These are phyloP conservation scores for Pugionium cornutum DNA, from an alignment of 345 rosid genomes.

Conservation along the genomic window DNA sequence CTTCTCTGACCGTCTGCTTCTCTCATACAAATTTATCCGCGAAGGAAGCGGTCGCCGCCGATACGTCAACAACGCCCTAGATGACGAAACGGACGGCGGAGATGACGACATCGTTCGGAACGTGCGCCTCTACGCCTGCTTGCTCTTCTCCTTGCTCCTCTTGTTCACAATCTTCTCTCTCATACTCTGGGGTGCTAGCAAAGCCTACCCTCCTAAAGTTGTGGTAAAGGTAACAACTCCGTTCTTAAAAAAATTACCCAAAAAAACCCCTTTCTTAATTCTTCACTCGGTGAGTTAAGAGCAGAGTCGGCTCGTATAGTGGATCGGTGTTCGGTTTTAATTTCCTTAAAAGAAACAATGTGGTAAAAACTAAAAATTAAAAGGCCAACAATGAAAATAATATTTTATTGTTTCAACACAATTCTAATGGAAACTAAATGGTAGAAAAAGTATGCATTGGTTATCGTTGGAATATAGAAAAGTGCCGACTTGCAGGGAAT, in stretches of 20 bases:
- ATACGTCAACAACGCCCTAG: constrained; percentile 36
- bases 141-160: constrained; percentile 54
- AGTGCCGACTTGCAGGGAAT: constrained; percentile 55
- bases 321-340: constrained; percentile 4
- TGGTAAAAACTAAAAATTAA: too few relatives aligned
- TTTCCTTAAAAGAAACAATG: constrained; percentile 32
- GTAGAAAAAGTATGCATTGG: constrained; percentile 2
- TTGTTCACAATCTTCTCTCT: constrained; percentile 66
- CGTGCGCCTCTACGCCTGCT: constrained; percentile 58
- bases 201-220: constrained; percentile 69
- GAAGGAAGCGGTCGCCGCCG: constrained; percentile 35
- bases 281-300: too few relatives aligned
- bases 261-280: too few relatives aligned
- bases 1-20: constrained; percentile 60
- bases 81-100: constrained; percentile 39
- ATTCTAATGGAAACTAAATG: too few relatives aligned
- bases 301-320: constrained; percentile 24
- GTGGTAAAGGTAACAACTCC: constrained; percentile 63
- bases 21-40: constrained; percentile 59
- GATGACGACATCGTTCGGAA: constrained; percentile 38
- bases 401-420: neutral
- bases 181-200: constrained; percentile 85
- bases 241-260: too few relatives aligned
- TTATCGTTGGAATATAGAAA: neutral
- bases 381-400: constrained; percentile 20